Conservation (phyloP, 176 grass and related monocot genomes). For the Oryza nivara region DNA sequence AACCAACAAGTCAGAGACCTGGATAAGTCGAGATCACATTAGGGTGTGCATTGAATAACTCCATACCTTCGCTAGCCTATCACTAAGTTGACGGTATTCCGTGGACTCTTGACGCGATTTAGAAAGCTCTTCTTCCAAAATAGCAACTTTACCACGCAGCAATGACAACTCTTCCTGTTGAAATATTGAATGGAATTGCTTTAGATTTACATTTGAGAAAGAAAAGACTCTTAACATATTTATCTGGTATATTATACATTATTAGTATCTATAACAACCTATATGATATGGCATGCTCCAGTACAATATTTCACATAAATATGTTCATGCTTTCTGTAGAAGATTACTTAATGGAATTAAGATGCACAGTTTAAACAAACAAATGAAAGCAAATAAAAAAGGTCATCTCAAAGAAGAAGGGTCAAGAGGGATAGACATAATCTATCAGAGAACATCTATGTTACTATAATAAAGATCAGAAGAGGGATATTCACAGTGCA, state of each 20-base stretch:
- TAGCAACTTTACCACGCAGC: constrained; percentile 71
- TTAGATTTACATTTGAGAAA: constrained; percentile 39
- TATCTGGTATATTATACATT: constrained; percentile 8
- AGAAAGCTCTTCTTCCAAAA: constrained; percentile 85
- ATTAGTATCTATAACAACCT: not conserved
- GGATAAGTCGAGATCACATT: constrained; percentile 32
- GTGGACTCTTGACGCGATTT: constrained; percentile 71
- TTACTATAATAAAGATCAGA: not conserved
- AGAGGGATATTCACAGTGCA: constrained; percentile 6
- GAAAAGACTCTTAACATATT: not conserved
- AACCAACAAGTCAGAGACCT: constrained; percentile 42
- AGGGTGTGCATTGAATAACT: constrained; percentile 24
- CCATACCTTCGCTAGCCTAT: constrained; percentile 80
- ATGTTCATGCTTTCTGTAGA: constrained; percentile 11
- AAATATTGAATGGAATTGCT: constrained; percentile 15
- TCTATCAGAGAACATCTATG: not conserved
- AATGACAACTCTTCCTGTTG: constrained; percentile 77
- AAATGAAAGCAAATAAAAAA: constrained; percentile 25
- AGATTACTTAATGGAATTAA: constrained; percentile 28
- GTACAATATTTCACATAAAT: constrained; percentile 20
- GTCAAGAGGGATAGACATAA: constrained; percentile 4
- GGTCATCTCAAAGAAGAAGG: constrained; percentile 5
- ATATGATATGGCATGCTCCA: not conserved
- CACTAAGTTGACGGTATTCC: constrained; percentile 56
- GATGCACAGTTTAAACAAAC: constrained; percentile 27